A percentile compares a stretch with the other conserved stretches of the same genome.
These are phyloP conservation scores for Datisca glomerata DNA, from an alignment of 306 rosid genomes.

Conservation along the genomic window DNA sequence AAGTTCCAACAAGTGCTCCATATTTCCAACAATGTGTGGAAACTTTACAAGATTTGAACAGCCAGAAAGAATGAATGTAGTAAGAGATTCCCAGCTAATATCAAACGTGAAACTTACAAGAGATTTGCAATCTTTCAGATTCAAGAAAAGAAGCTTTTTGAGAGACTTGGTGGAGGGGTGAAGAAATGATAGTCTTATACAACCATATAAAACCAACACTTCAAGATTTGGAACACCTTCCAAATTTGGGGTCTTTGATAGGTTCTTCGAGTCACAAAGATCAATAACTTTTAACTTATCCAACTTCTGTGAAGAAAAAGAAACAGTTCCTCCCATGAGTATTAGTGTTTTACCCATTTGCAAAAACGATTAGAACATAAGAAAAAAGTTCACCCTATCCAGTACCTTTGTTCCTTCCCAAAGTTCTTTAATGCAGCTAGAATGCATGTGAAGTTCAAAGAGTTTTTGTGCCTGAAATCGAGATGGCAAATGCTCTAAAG, in stretches of 20 bases:
- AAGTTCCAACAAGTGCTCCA: constrained; percentile 9
- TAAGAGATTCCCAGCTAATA: constrained; percentile 7
- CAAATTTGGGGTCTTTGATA: constrained; percentile 11
- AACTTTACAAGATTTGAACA: constrained; percentile 9
- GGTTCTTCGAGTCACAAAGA: constrained; percentile 7
- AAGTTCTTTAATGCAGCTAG: constrained; percentile 10
- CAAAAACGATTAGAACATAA: neutral
- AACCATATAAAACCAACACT: constrained; percentile 13
- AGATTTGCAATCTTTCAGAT: constrained; percentile 12
- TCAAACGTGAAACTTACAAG: neutral
- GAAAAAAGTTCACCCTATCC: neutral
- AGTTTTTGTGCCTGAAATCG: constrained; percentile 21
- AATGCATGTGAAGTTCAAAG: constrained; percentile 12
- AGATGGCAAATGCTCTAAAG: constrained; percentile 16
- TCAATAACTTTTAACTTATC: neutral
- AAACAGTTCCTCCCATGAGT: neutral
- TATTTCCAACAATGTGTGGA: constrained; percentile 14
- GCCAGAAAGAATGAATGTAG: constrained; percentile 3
- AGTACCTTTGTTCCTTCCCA: constrained; percentile 11
- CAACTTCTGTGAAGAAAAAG: neutral
- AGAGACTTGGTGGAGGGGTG: constrained; percentile 11
- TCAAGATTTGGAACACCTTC: constrained; percentile 11
- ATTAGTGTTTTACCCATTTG: neutral
- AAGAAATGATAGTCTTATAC: constrained; percentile 7
- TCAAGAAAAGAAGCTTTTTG: constrained; percentile 4